Evolutionary conservation across 495 filamentous ascomycete genomes (phyloP).

Genomic region (Aspergillus conjunctus): DNA sequence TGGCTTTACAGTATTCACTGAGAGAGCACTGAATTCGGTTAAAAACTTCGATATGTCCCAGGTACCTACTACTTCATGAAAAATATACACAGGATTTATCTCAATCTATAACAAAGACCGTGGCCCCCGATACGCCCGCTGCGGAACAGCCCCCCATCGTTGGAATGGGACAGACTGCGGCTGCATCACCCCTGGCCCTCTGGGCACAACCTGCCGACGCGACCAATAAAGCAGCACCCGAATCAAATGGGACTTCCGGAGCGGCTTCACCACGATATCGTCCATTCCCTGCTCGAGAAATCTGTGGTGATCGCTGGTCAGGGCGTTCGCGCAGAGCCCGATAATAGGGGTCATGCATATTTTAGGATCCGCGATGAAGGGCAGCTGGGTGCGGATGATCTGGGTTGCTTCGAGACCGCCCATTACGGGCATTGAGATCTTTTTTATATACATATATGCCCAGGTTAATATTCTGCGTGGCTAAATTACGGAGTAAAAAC

Average conservation of each 20-base stretch:
- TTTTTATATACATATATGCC: no score
- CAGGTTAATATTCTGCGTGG: no score
- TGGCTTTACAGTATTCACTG: no score
- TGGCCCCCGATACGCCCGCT: conserved; percentile 6
- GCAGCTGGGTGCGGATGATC: conserved; percentile 13
- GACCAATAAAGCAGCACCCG: conserved; percentile 9
- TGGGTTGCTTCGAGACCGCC: conserved; percentile 11
- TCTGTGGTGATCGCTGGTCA: not conserved
- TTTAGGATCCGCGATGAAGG: conserved; percentile 9
- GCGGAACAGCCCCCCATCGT: not conserved
- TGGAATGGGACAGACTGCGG: not conserved
- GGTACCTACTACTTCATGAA: no score
- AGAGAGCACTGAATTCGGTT: no score
- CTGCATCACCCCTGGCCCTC: not conserved
- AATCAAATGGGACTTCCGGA: no score
- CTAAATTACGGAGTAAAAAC: no score
- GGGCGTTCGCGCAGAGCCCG: not conserved
- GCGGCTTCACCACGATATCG: conserved; percentile 9
- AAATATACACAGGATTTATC: no score
- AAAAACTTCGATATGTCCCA: no score
- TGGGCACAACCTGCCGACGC: conserved; percentile 1
- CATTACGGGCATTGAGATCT: conserved; percentile 14
- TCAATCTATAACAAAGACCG: no score
- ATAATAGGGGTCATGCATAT: conserved; percentile 9
- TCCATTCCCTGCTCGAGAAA: conserved; percentile 7